Percentiles rank a stretch among this genome's conserved stretches.
phyloP scores from a whole-genome alignment of 2,329 filamentous ascomycete species.

The Neospermospora avenae region DNA sequence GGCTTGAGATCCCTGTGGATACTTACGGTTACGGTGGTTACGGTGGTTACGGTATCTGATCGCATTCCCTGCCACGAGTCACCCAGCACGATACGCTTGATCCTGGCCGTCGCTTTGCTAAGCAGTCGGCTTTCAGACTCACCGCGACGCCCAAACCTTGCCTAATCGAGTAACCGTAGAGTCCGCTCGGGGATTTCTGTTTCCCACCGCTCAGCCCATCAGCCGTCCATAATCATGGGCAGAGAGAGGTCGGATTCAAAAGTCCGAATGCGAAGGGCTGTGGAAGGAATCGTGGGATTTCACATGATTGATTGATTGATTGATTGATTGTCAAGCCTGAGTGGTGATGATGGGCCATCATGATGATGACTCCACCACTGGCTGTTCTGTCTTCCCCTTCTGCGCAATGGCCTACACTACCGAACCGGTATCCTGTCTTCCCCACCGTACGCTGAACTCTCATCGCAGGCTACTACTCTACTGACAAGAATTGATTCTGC shows the following conservation, averaged over 20 bases:
- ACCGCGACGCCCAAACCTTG: neutral
- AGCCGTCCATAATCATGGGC: neutral
- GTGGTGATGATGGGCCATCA: neutral
- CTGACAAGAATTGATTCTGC: neutral
- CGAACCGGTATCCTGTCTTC: neutral
- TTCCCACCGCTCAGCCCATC: neutral
- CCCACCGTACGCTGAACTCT: neutral
- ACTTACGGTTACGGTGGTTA: too few species aligned
- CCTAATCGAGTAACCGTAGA: neutral
- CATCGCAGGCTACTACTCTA: slow-evolving; percentile 1
- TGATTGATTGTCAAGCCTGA: neutral
- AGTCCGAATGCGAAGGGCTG: slow-evolving; percentile 10
- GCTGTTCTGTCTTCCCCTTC: neutral
- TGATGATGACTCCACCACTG: neutral
- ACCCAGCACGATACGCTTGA: neutral
- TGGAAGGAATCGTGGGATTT: neutral
- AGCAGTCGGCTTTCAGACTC: slow-evolving; percentile 3
- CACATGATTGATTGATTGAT: neutral
- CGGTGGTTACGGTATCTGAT: too few species aligned
- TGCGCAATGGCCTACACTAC: neutral
- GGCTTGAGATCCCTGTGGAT: too few species aligned
- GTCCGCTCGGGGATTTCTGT: slow-evolving; percentile 3
- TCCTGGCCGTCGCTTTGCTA: neutral
- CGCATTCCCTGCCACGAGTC: neutral
- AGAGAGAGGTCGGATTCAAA: neutral